Evolutionary conservation across 2,329 filamentous ascomycete species (phyloP), one percentile per base, ranked within the genome.

Genomic region (Diaporthe vaccinii): DNA sequence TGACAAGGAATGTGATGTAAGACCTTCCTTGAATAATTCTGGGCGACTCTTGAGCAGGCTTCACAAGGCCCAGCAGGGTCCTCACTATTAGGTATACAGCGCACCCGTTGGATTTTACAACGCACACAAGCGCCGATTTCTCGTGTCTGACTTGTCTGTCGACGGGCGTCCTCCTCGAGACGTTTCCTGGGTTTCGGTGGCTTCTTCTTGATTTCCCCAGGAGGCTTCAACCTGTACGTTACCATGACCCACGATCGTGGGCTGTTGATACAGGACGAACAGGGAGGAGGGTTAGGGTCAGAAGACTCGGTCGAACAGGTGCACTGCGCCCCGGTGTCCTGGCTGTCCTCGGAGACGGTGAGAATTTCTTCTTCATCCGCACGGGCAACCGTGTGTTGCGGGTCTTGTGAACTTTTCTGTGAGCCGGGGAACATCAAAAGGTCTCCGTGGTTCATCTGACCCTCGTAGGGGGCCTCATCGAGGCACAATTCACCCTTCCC

Each of bases 1-100:
- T 83, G 79, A 74, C 88, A 90, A 0, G 83, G 83, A 6, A 86
- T 78, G 34, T 82, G 81, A 72, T 89, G 87, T 7, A 89, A 84
- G 2, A 86, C 85, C 76, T 87, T 89, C 53, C 85, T 85, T 0
- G 87, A 88, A 0, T 82, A 82, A 39, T 79, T 80, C 15, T 25
- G 8, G 28, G 82, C 80, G 4, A 87, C 82, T 1, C 77, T 79
- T 9, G 79, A 76, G 76, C 88, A 90, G 2, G 84, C 84, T 3
- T 81, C 14, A 78, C 88, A 90, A 7, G 81, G 79, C 20, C 80
- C 81, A 25, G 82, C 57, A 20, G 82, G 78, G 61, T 84, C 77
- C 14, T 78, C 74, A 14, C 77, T 74, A 72, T 87, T 82, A 28
- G 81, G 79, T 4, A 78, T 67, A 76, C 87, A 89, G 86, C 31